Evolutionary conservation across 352 stramenopile species (phyloP).

Genomic region (Pythium chondricola): DNA sequence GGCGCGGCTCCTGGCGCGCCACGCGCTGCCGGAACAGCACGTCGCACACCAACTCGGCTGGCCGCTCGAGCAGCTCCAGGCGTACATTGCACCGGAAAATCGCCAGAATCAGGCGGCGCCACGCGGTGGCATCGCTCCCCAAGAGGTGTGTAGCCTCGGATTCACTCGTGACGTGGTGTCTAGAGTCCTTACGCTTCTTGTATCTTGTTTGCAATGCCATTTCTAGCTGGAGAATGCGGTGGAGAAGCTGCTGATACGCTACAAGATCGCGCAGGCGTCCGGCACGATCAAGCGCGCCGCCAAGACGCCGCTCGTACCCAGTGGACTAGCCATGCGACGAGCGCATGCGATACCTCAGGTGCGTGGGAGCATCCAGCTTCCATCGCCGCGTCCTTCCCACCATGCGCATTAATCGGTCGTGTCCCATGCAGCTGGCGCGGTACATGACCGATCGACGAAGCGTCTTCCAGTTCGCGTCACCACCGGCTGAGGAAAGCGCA

Average conservation of each 20-base stretch:
- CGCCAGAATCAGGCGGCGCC: constrained; percentile 25
- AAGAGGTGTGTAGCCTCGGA: background rate
- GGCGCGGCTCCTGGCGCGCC: constrained; percentile 53
- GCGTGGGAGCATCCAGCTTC: background rate
- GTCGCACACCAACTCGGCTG: constrained; percentile 52
- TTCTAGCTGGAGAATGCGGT: constrained; percentile 56
- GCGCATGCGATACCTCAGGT: constrained; percentile 40
- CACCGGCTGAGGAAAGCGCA: constrained; percentile 1
- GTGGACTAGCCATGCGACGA: constrained; percentile 26
- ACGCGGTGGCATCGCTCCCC: too few relatives aligned
- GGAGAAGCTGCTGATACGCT: constrained; percentile 56
- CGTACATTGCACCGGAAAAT: constrained; percentile 46
- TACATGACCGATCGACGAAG: constrained; percentile 22
- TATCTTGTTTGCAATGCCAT: too few relatives aligned
- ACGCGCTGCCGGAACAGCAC: constrained; percentile 32
- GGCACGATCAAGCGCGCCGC: constrained; percentile 11
- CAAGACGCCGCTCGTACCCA: constrained; percentile 32
- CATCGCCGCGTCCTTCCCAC: background rate
- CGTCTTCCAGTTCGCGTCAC: constrained; percentile 13
- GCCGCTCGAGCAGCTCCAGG: constrained; percentile 36
- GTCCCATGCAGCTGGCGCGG: constrained; percentile 17
- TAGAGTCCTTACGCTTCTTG: too few relatives aligned
- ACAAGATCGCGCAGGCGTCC: constrained; percentile 31
- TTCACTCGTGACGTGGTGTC: background rate
- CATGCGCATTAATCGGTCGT: constrained; percentile 1